Evolutionary conservation across 2,329 filamentous ascomycete species (phyloP).

Genomic region (Lasiodiplodia theobromae): DNA sequence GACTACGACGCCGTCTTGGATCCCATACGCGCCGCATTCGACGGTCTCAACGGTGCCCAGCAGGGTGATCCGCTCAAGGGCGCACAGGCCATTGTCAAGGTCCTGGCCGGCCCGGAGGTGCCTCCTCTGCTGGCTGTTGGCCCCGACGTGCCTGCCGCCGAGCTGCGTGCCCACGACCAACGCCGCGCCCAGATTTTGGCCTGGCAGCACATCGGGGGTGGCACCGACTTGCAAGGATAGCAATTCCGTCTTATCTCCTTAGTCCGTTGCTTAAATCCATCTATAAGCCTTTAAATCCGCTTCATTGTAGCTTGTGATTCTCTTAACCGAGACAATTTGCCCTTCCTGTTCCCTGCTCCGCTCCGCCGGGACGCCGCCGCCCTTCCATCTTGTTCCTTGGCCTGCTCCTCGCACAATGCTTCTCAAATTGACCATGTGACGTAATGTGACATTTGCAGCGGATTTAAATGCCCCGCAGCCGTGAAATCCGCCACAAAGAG

Average conservation of each 20-base stretch:
- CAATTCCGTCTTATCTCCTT: neutral
- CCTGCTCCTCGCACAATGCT: neutral
- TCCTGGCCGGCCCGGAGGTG: neutral
- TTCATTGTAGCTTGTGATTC: neutral
- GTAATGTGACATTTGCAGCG: neutral
- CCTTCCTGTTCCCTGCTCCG: neutral
- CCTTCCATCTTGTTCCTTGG: neutral
- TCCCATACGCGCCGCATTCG: neutral
- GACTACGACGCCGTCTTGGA: neutral
- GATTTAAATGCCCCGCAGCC: no score
- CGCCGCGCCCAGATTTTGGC: neutral
- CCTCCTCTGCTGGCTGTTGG: neutral
- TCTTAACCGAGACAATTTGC: neutral
- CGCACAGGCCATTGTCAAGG: neutral
- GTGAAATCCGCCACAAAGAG: no score
- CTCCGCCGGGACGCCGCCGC: neutral
- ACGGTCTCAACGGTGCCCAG: neutral
- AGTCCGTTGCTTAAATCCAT: neutral
- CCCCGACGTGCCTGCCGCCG: neutral
- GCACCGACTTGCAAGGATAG: neutral
- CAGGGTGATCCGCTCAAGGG: neutral
- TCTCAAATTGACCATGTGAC: neutral
- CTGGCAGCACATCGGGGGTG: neutral
- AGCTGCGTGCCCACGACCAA: neutral
- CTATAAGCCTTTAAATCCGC: neutral